Conservation (phyloP, 2,329 filamentous ascomycete genomes). For the Cercospora zeina region DNA sequence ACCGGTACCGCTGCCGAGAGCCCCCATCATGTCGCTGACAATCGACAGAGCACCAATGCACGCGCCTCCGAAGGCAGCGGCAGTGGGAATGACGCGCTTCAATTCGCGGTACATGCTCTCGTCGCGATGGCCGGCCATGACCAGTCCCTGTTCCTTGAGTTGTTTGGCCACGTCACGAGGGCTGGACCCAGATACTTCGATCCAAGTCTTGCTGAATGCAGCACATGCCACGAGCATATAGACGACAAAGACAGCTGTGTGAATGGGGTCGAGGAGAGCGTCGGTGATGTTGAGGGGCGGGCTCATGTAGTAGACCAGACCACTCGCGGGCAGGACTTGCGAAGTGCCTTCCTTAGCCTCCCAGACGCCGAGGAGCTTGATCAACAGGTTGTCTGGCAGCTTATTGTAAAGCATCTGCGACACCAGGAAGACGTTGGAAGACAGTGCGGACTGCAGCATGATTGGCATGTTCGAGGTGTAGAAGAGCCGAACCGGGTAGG, state of each 20-base stretch:
- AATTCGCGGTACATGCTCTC: constrained; percentile 99
- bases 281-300: constrained; percentile 95
- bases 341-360: constrained; percentile 94
- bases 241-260: constrained; percentile 90
- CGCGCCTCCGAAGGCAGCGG: constrained; percentile 95
- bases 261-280: constrained; percentile 92
- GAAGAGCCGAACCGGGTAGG: constrained; percentile 97
- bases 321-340: constrained; percentile 89
- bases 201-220: constrained; percentile 99
- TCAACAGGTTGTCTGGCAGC: constrained; percentile 97
- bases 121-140: constrained; percentile 99
- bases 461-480: constrained; percentile 99
- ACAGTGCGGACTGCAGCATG: constrained; percentile 98
- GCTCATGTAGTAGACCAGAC: constrained; percentile 99
- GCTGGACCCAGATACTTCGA: constrained; percentile 96
- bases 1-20: constrained; percentile 94
- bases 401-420: constrained; percentile 99
- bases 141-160: constrained; percentile 98
- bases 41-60: constrained; percentile 98
- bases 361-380: constrained; percentile 97
- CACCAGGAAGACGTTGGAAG: constrained; percentile 98
- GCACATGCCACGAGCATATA: constrained; percentile 99
- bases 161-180: constrained; percentile 98
- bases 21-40: constrained; percentile 90
- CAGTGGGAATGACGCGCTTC: constrained; percentile 98